These are phyloP conservation scores for Quercus lobata DNA, from an alignment of 331 rosid species.

Conservation along the genomic window DNA sequence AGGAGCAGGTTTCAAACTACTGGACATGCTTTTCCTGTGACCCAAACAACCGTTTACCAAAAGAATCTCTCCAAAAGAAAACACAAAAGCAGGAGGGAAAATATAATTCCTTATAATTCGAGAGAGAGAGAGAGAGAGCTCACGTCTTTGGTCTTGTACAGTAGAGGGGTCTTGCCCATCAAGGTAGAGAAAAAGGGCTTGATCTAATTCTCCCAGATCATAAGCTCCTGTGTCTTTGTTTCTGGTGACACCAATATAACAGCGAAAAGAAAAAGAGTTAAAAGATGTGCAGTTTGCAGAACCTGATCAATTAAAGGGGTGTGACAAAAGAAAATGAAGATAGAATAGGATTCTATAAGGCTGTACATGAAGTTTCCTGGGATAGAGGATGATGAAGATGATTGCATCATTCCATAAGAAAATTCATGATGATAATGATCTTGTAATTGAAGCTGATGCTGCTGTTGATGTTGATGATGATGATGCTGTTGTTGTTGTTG, in stretches of 20 bases:
- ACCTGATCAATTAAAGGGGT: neutral
- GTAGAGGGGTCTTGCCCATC: slow-evolving; percentile 59
- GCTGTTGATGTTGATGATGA: slow-evolving; percentile 10
- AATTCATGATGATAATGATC: slow-evolving; percentile 34
- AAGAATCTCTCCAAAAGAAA: slow-evolving; percentile 31
- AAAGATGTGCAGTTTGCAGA: neutral
- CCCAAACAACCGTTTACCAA: slow-evolving; percentile 16
- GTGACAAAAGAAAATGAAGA: neutral
- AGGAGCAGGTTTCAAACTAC: slow-evolving; percentile 32
- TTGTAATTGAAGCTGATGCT: slow-evolving; percentile 21
- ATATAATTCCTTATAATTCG: slow-evolving; percentile 14
- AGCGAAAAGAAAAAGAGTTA: neutral
- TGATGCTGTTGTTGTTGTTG: slow-evolving; percentile 1
- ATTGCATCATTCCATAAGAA: slow-evolving; percentile 73
- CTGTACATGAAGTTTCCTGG: slow-evolving; percentile 62
- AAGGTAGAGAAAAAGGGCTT: slow-evolving; percentile 83
- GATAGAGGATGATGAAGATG: slow-evolving; percentile 54
- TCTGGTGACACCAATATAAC: slow-evolving; percentile 28
- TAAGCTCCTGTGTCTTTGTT: slow-evolving; percentile 69
- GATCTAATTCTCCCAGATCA: slow-evolving; percentile 92
- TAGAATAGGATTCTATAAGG: neutral
- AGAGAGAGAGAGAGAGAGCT: slow-evolving; percentile 17
- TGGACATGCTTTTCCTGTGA: slow-evolving; percentile 60
- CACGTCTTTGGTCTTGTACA: slow-evolving; percentile 75
- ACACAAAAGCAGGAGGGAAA: slow-evolving; percentile 15